Base-by-base conservation (phyloP, 1,284 basidiomycete genomes). In the Fistulina hepatica region DNA sequence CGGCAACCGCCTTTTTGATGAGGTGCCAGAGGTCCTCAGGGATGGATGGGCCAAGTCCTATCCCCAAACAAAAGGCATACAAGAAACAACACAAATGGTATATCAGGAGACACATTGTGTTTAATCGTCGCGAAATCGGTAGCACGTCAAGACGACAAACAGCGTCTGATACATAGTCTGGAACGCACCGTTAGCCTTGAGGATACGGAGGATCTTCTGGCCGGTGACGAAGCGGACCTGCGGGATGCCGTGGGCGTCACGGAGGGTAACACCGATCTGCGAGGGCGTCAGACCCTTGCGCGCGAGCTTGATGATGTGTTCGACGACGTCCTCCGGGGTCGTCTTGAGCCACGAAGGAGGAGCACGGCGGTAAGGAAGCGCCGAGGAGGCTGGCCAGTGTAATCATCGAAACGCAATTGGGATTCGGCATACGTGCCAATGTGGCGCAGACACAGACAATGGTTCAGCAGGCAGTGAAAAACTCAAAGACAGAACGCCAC, bases 21-120 rank as follows among this genome's bases (percentile, higher is more conserved):
- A 97, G 82, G 79, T 92, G 84, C 85, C 91, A 97, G 46, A 97
- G 83, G 77, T 97, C 94, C 80, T 98, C 94, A 55, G 94, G 94
- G 71, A 97, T 91, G 67, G 82, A 76, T 57, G 93, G 93, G 61
- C 84, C 93, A 67, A 97, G 86, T 69, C 90, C 90, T 93, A 66
- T 69, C 63, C 66, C 67, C 65, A 71, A 71, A 70, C 68, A 71
- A 69, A 69, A 70, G 65, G 66, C 52, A 58, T n/a, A n/a, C n/a
- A n/a, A n/a, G n/a, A n/a, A n/a, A n/a, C n/a, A n/a, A n/a, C n/a
- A n/a, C n/a, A n/a, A n/a, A n/a, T 46, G 30, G 19, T 37, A 45
- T 45, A 45, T 44, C 39, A 41, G 44, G 42, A 43, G 42, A 49
- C 44, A 42, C 42, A 49, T 24, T 31, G 48, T 40, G 31, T 31